Evolutionary conservation across 2,329 filamentous ascomycete species (phyloP).

Genomic region (Paraphaeosphaeria minitans): DNA sequence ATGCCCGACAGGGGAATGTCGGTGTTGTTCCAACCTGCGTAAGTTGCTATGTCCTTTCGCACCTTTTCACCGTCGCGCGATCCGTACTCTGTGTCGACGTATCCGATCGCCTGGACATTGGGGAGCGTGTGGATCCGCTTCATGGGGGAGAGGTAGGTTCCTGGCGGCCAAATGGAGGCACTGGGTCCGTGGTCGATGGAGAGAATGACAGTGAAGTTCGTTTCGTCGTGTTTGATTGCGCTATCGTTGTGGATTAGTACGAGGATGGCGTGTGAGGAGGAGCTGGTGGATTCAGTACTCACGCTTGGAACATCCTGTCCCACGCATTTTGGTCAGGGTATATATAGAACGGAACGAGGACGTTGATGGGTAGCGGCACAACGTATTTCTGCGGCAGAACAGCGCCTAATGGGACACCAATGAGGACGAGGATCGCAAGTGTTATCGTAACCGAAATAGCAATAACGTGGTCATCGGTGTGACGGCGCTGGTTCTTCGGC

Average conservation of each 20-base stretch:
- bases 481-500: not conserved
- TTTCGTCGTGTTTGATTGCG: constrained; percentile 37
- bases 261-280: not conserved
- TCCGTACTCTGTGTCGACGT: constrained; percentile 56
- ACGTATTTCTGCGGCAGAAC: constrained; percentile 30
- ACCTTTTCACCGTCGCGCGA: constrained; percentile 23
- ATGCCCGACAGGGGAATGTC: constrained; percentile 51
- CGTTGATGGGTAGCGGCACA: constrained; percentile 30
- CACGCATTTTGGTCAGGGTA: constrained; percentile 53
- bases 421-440: constrained; percentile 22
- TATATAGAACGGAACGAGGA: constrained; percentile 56
- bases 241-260: constrained; percentile 14
- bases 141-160: constrained; percentile 50
- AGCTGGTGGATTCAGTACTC: constrained; percentile 8
- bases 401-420: constrained; percentile 27
- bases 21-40: constrained; percentile 53
- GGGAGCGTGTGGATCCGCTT: constrained; percentile 46
- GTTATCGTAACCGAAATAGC: constrained; percentile 28
- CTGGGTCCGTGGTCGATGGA: constrained; percentile 55
- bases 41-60: constrained; percentile 51
- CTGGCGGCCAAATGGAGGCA: constrained; percentile 46
- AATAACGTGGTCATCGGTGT: constrained; percentile 22
- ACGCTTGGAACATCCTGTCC: constrained; percentile 25
- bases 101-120: constrained; percentile 57
- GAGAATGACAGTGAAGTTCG: constrained; percentile 57